Conservation (phyloP, 129 eudicot species). For the Flaveria robusta region DNA sequence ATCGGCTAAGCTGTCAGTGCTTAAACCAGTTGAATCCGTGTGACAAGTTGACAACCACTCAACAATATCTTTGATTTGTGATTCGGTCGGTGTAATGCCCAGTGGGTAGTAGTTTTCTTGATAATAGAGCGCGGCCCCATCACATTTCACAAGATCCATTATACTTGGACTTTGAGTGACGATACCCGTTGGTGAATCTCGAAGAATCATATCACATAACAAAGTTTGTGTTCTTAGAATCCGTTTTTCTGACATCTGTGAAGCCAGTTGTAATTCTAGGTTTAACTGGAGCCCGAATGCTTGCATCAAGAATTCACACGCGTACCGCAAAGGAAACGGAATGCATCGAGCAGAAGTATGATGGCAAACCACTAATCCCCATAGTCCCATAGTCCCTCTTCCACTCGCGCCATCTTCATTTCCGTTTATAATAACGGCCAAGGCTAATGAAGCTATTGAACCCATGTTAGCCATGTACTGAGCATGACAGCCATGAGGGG, state of each 20-base stretch:
- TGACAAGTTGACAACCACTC: constrained; percentile 77
- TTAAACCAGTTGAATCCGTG: constrained; percentile 86
- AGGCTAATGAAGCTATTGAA: constrained; percentile 80
- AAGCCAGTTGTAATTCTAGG: constrained; percentile 76
- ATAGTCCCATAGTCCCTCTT: constrained; percentile 65
- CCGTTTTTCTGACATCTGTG: constrained; percentile 72
- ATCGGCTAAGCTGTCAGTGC: constrained; percentile 88
- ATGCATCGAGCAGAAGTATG: constrained; percentile 82
- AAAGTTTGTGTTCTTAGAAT: constrained; percentile 85
- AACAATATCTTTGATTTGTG: constrained; percentile 84
- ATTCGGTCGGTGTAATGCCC: constrained; percentile 84
- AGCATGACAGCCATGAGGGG: constrained; percentile 98
- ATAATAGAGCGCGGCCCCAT: constrained; percentile 87
- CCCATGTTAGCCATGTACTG: constrained; percentile 99
- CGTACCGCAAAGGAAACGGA: constrained; percentile 88
- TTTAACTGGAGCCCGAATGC: constrained; percentile 93
- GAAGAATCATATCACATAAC: constrained; percentile 87
- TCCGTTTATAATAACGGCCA: constrained; percentile 89
- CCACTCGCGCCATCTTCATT: constrained; percentile 64
- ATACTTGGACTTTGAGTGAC: constrained; percentile 91
- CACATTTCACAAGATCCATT: constrained; percentile 93
- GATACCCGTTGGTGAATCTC: constrained; percentile 84
- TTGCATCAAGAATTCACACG: constrained; percentile 95
- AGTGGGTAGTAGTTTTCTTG: constrained; percentile 71
- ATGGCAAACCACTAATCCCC: constrained; percentile 98